These are phyloP conservation scores for Colletotrichum melonis DNA, from an alignment of 2,329 filamentous ascomycete genomes.

Conservation along the genomic window DNA sequence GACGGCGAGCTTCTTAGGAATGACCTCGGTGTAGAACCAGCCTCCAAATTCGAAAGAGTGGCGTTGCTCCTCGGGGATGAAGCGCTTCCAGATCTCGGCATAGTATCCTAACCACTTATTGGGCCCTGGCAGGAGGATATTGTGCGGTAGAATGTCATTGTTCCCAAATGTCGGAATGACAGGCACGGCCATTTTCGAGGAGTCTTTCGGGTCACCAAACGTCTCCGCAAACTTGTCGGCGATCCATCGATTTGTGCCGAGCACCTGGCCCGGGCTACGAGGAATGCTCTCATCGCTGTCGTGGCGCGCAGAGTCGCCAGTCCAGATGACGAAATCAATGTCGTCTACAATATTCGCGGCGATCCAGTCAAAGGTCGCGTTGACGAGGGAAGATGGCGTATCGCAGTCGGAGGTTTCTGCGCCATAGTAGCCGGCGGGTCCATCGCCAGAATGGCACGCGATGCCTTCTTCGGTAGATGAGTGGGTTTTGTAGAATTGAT, in stretches of 20 bases:
- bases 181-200: constrained; percentile 76
- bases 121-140: constrained; percentile 87
- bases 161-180: constrained; percentile 94
- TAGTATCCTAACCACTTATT: constrained; percentile 88
- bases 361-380: constrained; percentile 93
- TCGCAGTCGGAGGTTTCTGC: constrained; percentile 92
- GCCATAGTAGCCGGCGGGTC: constrained; percentile 83
- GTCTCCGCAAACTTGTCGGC: constrained; percentile 81
- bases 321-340: constrained; percentile 94
- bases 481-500: constrained; percentile 85
- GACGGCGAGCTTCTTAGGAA: constrained; percentile 85
- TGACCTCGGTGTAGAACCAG: constrained; percentile 94
- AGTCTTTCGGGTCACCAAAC: constrained; percentile 68
- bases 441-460: constrained; percentile 84
- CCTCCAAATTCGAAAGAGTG: constrained; percentile 93
- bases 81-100: constrained; percentile 81
- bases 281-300: constrained; percentile 87
- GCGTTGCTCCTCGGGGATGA: constrained; percentile 92
- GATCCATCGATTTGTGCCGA: constrained; percentile 79
- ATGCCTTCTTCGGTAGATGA: constrained; percentile 75
- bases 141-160: constrained; percentile 97
- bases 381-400: constrained; percentile 80
- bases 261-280: constrained; percentile 79
- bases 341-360: constrained; percentile 78
- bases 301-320: constrained; percentile 89